Base-by-base conservation (phyloP, 164 flowering plant genomes). In the Sextonia rubra region DNA sequence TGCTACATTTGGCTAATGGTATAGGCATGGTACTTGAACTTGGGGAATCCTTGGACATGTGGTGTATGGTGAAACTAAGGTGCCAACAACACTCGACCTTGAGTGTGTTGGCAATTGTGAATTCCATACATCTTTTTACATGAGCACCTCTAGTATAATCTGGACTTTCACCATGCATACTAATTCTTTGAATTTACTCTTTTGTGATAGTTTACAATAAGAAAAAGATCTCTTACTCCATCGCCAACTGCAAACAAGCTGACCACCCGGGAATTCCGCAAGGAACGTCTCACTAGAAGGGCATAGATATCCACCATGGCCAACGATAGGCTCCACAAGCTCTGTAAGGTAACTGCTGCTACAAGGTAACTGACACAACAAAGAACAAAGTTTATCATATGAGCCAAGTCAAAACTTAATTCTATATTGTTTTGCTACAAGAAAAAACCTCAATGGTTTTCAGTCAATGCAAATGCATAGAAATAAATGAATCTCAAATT, bases 241-340 rank as follows among this genome's bases (percentile, higher is more conserved):
- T 92, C 98, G 4, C 96, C 94, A 70, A 89, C 69, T 8, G 96
- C 71, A 69, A 89, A 88, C 48, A 87, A 63, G 49, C 78, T 66
- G 67, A 91, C 77, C 25, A 86, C 73, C 27, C 72, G 72, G 15
- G 75, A 15, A 71, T 84, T 89, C 62, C 85, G 86, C 77, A 91
- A 82, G 79, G 86, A 82, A 52, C 98, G 82, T 78, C 64, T 83
- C 72, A 92, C 96, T 73, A 85, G 71, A 74, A 92, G 81, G 22
- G 91, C 90, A 81, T 90, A 87, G 58, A 80, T 66, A 71, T 92
- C 97, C 69, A 86, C 79, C 75, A 89, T 15, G 14, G 89, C 90
- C 23, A 92, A 81, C 9, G 83, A 80, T 24, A 92, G 64, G 81
- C 95, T 90, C 97, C 95, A 92, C 73, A 87, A 73, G 74, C 89